Percentiles rank a stretch among this genome's conserved stretches.
These are phyloP conservation scores for Helicosporidium sp. DNA, from an alignment of 139 green algal genomes.

Conservation along the genomic window DNA sequence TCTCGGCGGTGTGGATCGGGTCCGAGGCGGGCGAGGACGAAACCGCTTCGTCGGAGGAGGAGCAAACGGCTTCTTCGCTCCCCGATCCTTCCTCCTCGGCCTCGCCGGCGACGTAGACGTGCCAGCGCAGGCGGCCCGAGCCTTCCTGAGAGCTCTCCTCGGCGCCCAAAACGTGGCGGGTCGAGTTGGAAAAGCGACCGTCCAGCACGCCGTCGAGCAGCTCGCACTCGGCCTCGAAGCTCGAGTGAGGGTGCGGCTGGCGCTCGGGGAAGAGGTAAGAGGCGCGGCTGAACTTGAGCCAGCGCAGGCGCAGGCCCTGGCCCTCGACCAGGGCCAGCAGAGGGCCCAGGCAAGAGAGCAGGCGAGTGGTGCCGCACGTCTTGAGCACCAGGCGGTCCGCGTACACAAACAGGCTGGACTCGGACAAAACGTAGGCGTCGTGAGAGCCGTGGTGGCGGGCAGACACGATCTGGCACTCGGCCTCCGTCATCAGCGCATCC, in stretches of 20 bases:
- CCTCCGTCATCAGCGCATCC: conserved; percentile 41
- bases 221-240: conserved; percentile 34
- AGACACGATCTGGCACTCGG: conserved; percentile 86
- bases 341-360: conserved; percentile 57
- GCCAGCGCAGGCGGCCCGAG: conserved; percentile 76
- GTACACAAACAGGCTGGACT: conserved; percentile 92
- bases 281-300: conserved; percentile 72
- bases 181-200: no score
- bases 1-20: conserved; percentile 63
- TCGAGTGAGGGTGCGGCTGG: conserved; percentile 33
- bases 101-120: conserved; percentile 64
- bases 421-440: conserved; percentile 92
- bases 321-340: conserved; percentile 50
- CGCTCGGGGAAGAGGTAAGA: conserved; percentile 84
- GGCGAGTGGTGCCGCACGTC: conserved; percentile 89
- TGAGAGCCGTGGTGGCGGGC: conserved; percentile 43
- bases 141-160: no score
- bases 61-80: background rate
- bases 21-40: background rate
- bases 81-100: background rate
- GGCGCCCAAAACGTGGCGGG: no score
- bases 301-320: conserved; percentile 31
- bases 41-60: background rate
- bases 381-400: conserved; percentile 72
- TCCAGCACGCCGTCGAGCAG: conserved; percentile 45